Evolutionary conservation across 2,329 filamentous ascomycete genomes (phyloP).

Genomic region (Colletotrichum costaricense): DNA sequence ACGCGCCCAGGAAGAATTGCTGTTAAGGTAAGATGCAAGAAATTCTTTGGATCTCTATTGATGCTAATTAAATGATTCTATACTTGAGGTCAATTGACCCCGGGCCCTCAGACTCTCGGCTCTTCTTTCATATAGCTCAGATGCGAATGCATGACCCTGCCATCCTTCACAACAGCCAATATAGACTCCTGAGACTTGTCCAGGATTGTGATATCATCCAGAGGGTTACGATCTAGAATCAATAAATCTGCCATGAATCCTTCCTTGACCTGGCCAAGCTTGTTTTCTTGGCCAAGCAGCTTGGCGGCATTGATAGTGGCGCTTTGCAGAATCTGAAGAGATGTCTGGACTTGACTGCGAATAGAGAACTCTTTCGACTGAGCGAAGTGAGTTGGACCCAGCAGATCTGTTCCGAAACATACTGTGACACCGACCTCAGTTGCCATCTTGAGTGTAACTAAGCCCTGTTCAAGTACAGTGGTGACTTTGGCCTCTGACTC

Average conservation of each 20-base stretch:
- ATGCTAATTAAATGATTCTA: too few relatives aligned
- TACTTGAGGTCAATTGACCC: not conserved
- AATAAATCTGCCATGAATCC: constrained; percentile 65
- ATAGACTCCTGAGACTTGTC: constrained; percentile 58
- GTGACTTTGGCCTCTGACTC: constrained; percentile 59
- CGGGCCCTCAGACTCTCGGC: not conserved
- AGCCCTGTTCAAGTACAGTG: constrained; percentile 57
- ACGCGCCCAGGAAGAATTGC: too few relatives aligned
- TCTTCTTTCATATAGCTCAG: not conserved
- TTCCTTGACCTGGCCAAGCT: constrained; percentile 60
- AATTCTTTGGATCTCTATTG: too few relatives aligned
- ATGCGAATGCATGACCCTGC: constrained; percentile 49
- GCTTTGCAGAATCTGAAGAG: constrained; percentile 40
- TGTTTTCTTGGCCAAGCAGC: constrained; percentile 56
- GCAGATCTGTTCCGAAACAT: constrained; percentile 60
- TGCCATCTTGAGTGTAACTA: constrained; percentile 59
- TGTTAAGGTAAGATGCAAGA: too few relatives aligned
- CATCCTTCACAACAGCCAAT: constrained; percentile 65
- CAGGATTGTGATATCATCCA: constrained; percentile 64
- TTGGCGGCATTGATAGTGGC: constrained; percentile 59
- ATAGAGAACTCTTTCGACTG: constrained; percentile 8
- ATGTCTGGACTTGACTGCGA: not conserved
- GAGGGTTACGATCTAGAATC: constrained; percentile 62
- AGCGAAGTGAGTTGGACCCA: constrained; percentile 38
- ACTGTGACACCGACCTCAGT: constrained; percentile 64